Base-by-base conservation (phyloP, 805 yeast genomes). In the Pichia nanzhaoensis region DNA sequence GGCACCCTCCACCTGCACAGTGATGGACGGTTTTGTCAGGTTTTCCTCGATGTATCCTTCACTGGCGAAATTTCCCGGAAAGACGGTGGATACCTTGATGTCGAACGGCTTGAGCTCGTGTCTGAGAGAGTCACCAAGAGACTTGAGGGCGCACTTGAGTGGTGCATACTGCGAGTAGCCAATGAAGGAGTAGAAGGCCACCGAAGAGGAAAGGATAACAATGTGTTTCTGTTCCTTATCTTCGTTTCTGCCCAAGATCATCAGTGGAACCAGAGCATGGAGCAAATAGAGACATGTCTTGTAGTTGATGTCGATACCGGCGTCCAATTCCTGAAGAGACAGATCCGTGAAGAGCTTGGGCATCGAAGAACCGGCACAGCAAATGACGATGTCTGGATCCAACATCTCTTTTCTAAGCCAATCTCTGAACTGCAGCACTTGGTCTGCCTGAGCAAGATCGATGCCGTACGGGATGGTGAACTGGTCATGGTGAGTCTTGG, bases 161-260 rank as follows among this genome's bases (percentile, higher is more conserved):
- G 99, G 99, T 0, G 93, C 90, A 59, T 93, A 93, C 55, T 87
- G 91, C 0, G 80, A 74, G 60, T 93, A 93, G 0, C 99, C 99
- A 37, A 88, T 84, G 57, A 91, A 83, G 5, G 96, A 88, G 67
- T 78, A 91, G 52, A 83, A 78, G 2, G 95, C 89, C 9, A 83
- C 78, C 4, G 80, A 84, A 2, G 96, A 86, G 0, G 96, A 84
- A 55, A 74, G 82, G 49, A 71, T 75, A 20, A 79, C 77, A 53
- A 79, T 73, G 56, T 73, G 82, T 46, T 80, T 75, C 51, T 58
- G 50, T 44, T 34, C 42, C n/a, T 10, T 45, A 30, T 12, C 43
- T 24, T 24, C 44, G 14, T 14, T 33, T n/a, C 38, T 34, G 41
- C 16, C 21, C 13, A 27, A 13, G 2, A 39, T 32, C 41, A 43